Evolutionary conservation across 768 basidiomycete species (phyloP), one percentile per base, ranked within the genome.

Genomic region (Chalciporus pseudorubinellus): DNA sequence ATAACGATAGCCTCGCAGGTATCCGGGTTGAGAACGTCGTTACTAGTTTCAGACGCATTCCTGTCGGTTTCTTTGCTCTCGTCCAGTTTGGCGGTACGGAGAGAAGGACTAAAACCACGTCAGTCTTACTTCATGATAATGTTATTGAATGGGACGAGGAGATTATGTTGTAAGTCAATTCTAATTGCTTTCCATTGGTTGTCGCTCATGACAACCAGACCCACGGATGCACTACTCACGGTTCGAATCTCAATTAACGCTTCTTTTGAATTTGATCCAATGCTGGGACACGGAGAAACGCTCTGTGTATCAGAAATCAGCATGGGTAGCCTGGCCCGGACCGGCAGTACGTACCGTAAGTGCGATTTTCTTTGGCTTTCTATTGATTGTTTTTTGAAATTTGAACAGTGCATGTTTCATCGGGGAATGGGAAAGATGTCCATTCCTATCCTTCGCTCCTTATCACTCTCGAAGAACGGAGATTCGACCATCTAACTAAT

Each of bases 41-140:
- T 5, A n/a, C 40, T n/a, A 21, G 31, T 24, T 48, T 61, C 36
- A 39, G 34, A 21, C 59, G 50, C 16, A 46, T 61, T 34, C 59
- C 60, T 14, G 31, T 54, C 9, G 52, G 50, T 2, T 61, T 61
- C 33, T 61, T 50, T 40, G 56, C 54, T 26, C 43, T 44, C 7
- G 33, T 60, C 9, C 19, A 57, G 40, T 36, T 52, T 8, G 11
- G 12, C 11, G 22, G 33, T 24, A 28, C n/a, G 13, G 3, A 28
- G 19, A 51, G 39, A 43, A 46, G 42, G 29, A 60, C 59, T 7
- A 16, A 36, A 18, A 53, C 13, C 10, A 53, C 44, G 44, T 34
- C 51, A 3, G 10, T 48, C 11, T 28, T 4, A n/a, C 42, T 50
- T 19, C 19, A 41, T n/a, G 45, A 51, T 36, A 12, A 19, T 1